Evolutionary conservation across 2,329 filamentous ascomycete species (phyloP).

Genomic region (Ophiostoma himal-ulmi): DNA sequence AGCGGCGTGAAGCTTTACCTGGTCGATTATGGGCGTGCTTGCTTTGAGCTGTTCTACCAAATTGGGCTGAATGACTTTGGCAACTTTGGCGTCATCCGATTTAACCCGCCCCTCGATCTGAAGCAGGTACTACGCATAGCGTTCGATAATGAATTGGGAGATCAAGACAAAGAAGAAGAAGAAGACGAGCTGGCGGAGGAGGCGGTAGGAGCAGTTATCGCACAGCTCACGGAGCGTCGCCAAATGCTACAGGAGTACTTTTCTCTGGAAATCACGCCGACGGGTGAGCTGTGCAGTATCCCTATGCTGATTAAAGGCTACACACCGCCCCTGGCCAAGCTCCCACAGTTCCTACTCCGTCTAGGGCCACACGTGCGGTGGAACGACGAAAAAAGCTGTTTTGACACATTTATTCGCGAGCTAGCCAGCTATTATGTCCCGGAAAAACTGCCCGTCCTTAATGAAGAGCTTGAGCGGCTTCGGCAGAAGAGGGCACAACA

Average conservation of each 20-base stretch:
- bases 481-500: constrained; percentile 28
- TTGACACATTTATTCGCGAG: constrained; percentile 77
- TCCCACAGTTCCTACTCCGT: constrained; percentile 80
- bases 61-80: constrained; percentile 90
- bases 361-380: constrained; percentile 86
- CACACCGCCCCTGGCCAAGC: constrained; percentile 74
- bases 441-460: constrained; percentile 60
- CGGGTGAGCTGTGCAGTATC: constrained; percentile 70
- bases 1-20: constrained; percentile 87
- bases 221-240: constrained; percentile 65
- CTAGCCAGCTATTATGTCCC: constrained; percentile 87
- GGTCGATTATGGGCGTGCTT: constrained; percentile 83
- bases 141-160: constrained; percentile 45
- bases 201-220: constrained; percentile 53
- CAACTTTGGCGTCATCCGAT: constrained; percentile 75
- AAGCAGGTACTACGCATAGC: constrained; percentile 66
- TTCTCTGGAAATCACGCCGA: constrained; percentile 70
- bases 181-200: constrained; percentile 30
- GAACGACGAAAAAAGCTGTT: constrained; percentile 78
- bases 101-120: constrained; percentile 69
- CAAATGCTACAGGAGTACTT: constrained; percentile 95
- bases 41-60: constrained; percentile 92
- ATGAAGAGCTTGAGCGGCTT: constrained; percentile 21
- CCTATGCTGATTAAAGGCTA: constrained; percentile 88
- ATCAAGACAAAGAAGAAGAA: constrained; percentile 57